Conservation (phyloP, 202 grass and related monocot species). For the Carex sylvatica region DNA sequence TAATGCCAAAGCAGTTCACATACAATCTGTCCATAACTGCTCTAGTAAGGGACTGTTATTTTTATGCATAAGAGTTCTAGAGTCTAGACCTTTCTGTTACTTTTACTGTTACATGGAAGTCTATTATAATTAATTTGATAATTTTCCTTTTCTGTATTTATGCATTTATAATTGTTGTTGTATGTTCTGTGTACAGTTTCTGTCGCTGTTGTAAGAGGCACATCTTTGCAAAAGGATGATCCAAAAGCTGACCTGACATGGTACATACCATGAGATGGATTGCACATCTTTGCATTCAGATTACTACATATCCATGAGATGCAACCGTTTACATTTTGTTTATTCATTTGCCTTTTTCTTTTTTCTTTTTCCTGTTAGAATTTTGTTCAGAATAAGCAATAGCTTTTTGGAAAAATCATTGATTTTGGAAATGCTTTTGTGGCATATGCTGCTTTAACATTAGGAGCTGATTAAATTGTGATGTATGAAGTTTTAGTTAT, state of each 20-base stretch:
- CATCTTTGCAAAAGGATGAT: constrained; percentile 69
- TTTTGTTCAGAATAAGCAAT: background rate
- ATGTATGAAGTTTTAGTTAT: background rate
- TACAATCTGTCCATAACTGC: background rate
- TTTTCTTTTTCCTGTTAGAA: background rate
- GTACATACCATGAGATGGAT: no score
- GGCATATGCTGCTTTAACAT: background rate
- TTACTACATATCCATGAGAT: no score
- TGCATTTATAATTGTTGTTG: background rate
- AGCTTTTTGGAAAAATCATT: background rate
- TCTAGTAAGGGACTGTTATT: no score
- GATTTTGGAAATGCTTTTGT: background rate
- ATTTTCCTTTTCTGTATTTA: background rate
- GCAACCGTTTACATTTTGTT: no score
- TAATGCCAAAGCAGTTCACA: background rate
- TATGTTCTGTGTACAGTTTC: constrained; percentile 35
- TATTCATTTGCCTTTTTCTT: background rate
- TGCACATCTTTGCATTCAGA: no score
- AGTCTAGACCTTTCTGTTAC: background rate
- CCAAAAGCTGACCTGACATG: no score
- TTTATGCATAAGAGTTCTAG: background rate
- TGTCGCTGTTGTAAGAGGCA: constrained; percentile 43
- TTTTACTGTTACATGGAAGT: background rate
- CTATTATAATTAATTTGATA: background rate
- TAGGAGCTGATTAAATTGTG: background rate